Evolutionary conservation across 2,329 filamentous ascomycete genomes (phyloP).

Genomic region (Beauveria brongniartii): DNA sequence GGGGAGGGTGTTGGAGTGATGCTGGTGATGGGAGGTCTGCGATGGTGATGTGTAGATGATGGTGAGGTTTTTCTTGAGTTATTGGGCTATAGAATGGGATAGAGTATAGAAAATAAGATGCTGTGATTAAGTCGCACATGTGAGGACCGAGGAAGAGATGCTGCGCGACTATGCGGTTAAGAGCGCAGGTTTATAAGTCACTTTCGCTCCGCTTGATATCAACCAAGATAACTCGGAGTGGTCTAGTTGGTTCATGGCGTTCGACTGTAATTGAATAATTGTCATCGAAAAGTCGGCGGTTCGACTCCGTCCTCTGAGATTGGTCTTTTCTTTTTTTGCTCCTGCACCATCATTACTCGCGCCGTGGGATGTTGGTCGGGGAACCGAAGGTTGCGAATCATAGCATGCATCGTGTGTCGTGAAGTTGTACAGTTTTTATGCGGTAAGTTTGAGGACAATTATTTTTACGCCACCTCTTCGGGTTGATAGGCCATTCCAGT

Average conservation of each 20-base stretch:
- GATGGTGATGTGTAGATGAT: neutral
- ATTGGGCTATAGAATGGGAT: neutral
- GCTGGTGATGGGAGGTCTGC: neutral
- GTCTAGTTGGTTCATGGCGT: constrained; percentile 23
- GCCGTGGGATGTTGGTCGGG: neutral
- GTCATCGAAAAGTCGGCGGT: constrained; percentile 21
- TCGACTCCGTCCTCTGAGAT: constrained; percentile 20
- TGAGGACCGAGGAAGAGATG: neutral
- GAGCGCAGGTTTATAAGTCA: neutral
- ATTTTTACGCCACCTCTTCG: too few species aligned
- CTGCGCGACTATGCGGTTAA: neutral
- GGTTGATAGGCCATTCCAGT: too few species aligned
- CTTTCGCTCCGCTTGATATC: neutral
- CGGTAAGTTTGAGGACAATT: too few species aligned
- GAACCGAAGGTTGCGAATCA: neutral
- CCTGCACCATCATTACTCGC: neutral
- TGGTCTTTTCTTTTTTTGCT: constrained; percentile 2
- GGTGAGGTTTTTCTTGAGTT: neutral
- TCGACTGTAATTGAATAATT: constrained; percentile 18
- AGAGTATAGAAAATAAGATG: neutral
- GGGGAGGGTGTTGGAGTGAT: constrained; percentile 34
- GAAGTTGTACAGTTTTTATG: too few species aligned
- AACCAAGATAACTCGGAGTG: constrained; percentile 17
- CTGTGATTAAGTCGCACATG: neutral
- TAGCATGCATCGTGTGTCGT: neutral